Evolutionary conservation across 2,329 filamentous ascomycete genomes (phyloP), one percentile per base, ranked within the genome.

Genomic region (Orbilia quercus): DNA sequence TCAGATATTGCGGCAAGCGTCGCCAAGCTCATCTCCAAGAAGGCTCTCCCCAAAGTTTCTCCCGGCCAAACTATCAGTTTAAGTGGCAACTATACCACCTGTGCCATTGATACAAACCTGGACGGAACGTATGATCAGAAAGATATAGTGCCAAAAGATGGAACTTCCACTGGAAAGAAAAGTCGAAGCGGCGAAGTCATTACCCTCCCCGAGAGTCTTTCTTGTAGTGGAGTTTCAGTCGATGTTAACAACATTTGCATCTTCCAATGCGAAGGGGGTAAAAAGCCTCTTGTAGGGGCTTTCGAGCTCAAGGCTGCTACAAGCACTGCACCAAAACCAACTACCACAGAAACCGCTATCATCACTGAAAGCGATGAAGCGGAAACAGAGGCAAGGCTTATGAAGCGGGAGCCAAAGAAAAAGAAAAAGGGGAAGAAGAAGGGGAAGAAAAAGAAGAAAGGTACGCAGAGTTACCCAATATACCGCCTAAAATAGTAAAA

Each of bases 351-450:
- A 4, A 14, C 12, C 4, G 38, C 38, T 42, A 6, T 12, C n/a
- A 12, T 3, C 3, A 12, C 11, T 14, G 16, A 6, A 14, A 31
- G 28, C 28, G 28, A 31, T 31, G 38, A 42, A 6, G 12, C 38
- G 12, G 38, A 42, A 18, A 18, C 11, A n/a, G 12, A 42, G 16
- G 16, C 11, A 42, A 42, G 12, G 12, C 16, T 48, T 23, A 14
- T 22, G 20, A 48, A 48, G 11, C 44, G 44, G 7, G 44, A 48
- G 11, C 44, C 44, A 16, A 48, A 48, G 44, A 48, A 48, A 14
- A 23, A 20, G 16, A 23, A 23, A 7, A 48, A 25, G 18, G 23
- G 23, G 11, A 18, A 23, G 11, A 48, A 25, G 18, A 48, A 48
- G 11, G 44, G 16, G 16, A 23, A 20, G 7, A 48, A 48, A 14